phyloP scores from a whole-genome alignment of 1,139 yeast genomes.

The Hemisphaericaspora xylofermentans region DNA sequence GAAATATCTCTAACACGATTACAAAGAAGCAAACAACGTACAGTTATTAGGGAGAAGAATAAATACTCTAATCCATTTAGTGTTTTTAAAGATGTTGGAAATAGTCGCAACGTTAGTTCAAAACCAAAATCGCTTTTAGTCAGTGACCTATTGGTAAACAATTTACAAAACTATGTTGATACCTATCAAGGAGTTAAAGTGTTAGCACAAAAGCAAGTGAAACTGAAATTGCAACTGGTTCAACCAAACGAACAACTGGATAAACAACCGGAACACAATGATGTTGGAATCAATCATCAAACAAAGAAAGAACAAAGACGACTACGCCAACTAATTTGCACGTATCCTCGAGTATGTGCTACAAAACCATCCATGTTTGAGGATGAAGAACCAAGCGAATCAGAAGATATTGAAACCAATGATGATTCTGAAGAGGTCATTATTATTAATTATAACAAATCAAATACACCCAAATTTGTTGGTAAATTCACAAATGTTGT shows the following conservation, averaged over 20 bases:
- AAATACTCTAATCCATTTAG: slow-evolving; percentile 2
- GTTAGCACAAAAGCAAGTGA: background rate
- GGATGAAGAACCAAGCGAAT: background rate
- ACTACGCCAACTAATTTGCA: background rate
- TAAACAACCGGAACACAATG: no score
- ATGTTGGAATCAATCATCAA: no score
- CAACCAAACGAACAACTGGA: background rate
- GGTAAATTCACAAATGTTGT: slow-evolving; percentile 16
- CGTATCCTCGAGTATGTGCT: background rate
- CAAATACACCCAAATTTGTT: slow-evolving; percentile 18
- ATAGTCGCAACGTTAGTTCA: background rate
- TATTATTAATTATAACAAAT: slow-evolving; percentile 15
- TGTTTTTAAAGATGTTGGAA: background rate
- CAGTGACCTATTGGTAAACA: background rate
- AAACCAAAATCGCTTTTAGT: background rate
- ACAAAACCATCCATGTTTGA: background rate
- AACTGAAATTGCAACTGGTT: background rate
- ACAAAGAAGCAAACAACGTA: background rate
- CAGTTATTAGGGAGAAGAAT: background rate
- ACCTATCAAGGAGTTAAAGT: background rate
- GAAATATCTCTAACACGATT: background rate
- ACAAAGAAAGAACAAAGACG: no score
- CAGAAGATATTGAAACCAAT: background rate
- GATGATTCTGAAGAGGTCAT: slow-evolving; percentile 1
- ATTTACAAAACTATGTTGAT: background rate